These are phyloP conservation scores for Fusarium pseudonygamai DNA, from an alignment of 2,329 filamentous ascomycete species.

Conservation along the genomic window DNA sequence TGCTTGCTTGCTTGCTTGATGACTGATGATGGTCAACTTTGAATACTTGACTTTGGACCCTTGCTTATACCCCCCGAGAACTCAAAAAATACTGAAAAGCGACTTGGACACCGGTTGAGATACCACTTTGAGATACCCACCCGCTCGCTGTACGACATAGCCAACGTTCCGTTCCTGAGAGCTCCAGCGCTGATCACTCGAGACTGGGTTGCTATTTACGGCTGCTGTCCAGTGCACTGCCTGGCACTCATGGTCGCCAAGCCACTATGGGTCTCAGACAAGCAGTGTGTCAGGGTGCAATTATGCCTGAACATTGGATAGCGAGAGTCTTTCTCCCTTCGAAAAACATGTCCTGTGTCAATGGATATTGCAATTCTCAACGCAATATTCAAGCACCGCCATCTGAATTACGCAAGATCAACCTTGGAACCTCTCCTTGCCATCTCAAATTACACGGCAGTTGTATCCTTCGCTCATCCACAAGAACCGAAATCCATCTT, in stretches of 20 bases:
- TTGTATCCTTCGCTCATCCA: constrained; percentile 16
- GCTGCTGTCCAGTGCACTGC: constrained; percentile 24
- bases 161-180: constrained; percentile 18
- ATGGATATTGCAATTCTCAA: background rate
- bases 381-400: background rate
- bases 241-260: constrained; percentile 15
- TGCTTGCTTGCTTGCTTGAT: constrained; percentile 29
- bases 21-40: constrained; percentile 27
- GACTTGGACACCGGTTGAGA: background rate
- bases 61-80: background rate
- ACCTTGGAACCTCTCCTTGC: background rate
- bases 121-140: background rate
- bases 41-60: background rate
- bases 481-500: background rate
- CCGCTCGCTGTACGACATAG: constrained; percentile 22
- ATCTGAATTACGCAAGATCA: background rate
- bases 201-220: constrained; percentile 25
- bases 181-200: constrained; percentile 14
- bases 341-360: background rate
- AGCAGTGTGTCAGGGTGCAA: constrained; percentile 13
- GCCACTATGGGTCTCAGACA: constrained; percentile 32
- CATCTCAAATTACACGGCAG: background rate
- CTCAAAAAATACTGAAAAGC: constrained; percentile 1
- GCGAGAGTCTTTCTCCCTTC: background rate
- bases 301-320: constrained; percentile 12